Percentiles rank a stretch among this genome's conserved stretches.
These are phyloP conservation scores for Brassica balearica DNA, from an alignment of 441 rosid genomes.

Conservation along the genomic window DNA sequence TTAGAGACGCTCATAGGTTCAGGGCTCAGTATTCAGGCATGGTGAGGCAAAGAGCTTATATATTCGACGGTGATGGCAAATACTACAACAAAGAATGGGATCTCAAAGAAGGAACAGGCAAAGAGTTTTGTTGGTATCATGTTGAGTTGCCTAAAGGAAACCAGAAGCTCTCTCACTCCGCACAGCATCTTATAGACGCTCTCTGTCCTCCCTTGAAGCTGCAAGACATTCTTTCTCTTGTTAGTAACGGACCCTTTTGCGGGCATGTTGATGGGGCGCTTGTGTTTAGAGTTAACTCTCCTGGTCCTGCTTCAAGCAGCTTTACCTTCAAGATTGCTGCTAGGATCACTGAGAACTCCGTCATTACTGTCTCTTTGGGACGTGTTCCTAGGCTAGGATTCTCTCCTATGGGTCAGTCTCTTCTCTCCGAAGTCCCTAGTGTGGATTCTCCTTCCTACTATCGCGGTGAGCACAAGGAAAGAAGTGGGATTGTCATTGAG, in stretches of 20 bases:
- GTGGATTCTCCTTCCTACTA: slow-evolving; percentile 63
- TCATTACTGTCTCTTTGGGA: slow-evolving; percentile 89
- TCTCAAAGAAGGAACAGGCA: slow-evolving; percentile 70
- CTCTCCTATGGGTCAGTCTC: slow-evolving; percentile 79
- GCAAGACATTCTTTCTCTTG: slow-evolving; percentile 94
- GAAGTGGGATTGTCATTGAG: slow-evolving; percentile 72
- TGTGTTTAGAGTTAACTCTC: slow-evolving; percentile 92
- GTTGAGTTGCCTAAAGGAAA: slow-evolving; percentile 85
- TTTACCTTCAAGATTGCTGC: slow-evolving; percentile 90
- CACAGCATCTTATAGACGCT: slow-evolving; percentile 85
- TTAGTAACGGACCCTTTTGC: slow-evolving; percentile 94
- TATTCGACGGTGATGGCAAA: slow-evolving; percentile 80
- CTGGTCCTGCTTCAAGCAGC: slow-evolving; percentile 78
- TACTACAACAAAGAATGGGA: slow-evolving; percentile 83
- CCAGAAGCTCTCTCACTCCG: slow-evolving; percentile 80
- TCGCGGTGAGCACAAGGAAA: slow-evolving; percentile 59
- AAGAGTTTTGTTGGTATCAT: slow-evolving; percentile 96
- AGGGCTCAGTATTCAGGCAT: slow-evolving; percentile 62
- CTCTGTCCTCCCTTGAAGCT: slow-evolving; percentile 96
- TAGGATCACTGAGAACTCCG: slow-evolving; percentile 83
- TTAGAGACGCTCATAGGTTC: slow-evolving; percentile 28
- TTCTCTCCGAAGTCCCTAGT: slow-evolving; percentile 89
- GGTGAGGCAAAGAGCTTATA: slow-evolving; percentile 82
- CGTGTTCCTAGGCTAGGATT: slow-evolving; percentile 90
- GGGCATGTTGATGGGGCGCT: slow-evolving; percentile 90